phyloP scores from a whole-genome alignment of 1,284 basidiomycete species.

The Rhodotorula sp. region DNA sequence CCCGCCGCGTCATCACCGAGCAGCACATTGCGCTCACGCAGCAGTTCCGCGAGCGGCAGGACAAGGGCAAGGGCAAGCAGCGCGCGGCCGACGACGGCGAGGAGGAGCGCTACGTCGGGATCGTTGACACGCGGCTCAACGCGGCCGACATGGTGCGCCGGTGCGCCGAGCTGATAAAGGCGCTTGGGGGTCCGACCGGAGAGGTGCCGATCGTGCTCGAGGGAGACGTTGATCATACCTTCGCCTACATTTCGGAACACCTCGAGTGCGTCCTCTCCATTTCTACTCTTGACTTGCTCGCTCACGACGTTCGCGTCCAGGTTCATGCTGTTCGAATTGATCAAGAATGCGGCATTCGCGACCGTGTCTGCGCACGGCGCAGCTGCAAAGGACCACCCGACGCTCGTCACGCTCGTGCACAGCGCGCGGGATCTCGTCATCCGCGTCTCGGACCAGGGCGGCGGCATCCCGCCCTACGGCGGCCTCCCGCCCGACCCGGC shows the following conservation, averaged over 20 bases:
- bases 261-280: slow-evolving; percentile 55
- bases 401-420: slow-evolving; percentile 70
- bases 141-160: slow-evolving; percentile 70
- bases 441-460: slow-evolving; percentile 77
- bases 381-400: slow-evolving; percentile 56
- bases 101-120: slow-evolving; percentile 63
- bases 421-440: slow-evolving; percentile 70
- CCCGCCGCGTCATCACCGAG: slow-evolving; percentile 80
- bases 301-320: slow-evolving; percentile 46
- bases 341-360: slow-evolving; percentile 67
- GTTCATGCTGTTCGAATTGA: slow-evolving; percentile 84
- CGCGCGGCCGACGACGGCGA: slow-evolving; percentile 1
- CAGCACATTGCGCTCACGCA: slow-evolving; percentile 83
- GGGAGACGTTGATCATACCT: slow-evolving; percentile 54
- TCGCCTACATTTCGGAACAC: slow-evolving; percentile 86
- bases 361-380: slow-evolving; percentile 36
- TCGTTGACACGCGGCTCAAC: slow-evolving; percentile 76
- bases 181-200: slow-evolving; percentile 64
- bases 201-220: slow-evolving; percentile 70
- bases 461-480: slow-evolving; percentile 43
- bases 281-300: not conserved
- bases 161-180: slow-evolving; percentile 62
- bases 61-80: slow-evolving; percentile 49
- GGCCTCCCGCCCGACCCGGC: slow-evolving; percentile 34
- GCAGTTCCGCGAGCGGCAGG: slow-evolving; percentile 59